phyloP scores from a whole-genome alignment of 2,329 filamentous ascomycete species.

The Monilinia fructicola region DNA sequence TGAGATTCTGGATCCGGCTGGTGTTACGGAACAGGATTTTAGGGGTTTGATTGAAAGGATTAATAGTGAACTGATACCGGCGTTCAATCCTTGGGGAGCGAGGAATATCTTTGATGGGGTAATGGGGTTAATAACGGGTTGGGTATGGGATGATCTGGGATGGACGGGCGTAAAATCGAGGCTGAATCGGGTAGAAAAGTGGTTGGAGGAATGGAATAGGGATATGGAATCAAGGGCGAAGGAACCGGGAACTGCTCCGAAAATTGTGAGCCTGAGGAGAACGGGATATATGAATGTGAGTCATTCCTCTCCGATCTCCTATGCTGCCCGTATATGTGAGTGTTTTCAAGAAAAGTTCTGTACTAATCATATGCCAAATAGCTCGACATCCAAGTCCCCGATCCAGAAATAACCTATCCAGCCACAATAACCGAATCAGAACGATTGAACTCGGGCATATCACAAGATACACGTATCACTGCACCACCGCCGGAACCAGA shows the following conservation, averaged over 20 bases:
- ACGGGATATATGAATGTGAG: constrained; percentile 85
- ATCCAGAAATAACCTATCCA: constrained; percentile 63
- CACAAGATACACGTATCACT: neutral
- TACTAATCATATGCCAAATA: constrained; percentile 42
- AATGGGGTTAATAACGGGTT: constrained; percentile 81
- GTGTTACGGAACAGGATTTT: constrained; percentile 84
- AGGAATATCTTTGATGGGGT: constrained; percentile 78
- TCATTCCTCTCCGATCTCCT: constrained; percentile 18
- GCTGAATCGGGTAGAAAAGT: constrained; percentile 69
- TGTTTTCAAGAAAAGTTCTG: neutral
- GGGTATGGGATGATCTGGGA: constrained; percentile 91
- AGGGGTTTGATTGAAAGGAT: constrained; percentile 76
- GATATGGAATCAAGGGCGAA: constrained; percentile 61
- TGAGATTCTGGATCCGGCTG: constrained; percentile 84
- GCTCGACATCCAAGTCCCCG: constrained; percentile 79
- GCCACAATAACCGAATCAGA: constrained; percentile 18
- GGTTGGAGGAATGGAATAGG: constrained; percentile 84
- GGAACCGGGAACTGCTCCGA: constrained; percentile 57
- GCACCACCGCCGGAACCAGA: neutral
- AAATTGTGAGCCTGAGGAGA: constrained; percentile 72
- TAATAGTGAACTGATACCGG: constrained; percentile 72
- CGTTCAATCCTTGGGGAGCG: constrained; percentile 75
- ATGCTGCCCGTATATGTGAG: neutral
- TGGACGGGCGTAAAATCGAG: constrained; percentile 72
- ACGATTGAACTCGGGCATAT: constrained; percentile 10